Base-by-base conservation (phyloP, 306 rosid species). In the Quercus berberidifolia region DNA sequence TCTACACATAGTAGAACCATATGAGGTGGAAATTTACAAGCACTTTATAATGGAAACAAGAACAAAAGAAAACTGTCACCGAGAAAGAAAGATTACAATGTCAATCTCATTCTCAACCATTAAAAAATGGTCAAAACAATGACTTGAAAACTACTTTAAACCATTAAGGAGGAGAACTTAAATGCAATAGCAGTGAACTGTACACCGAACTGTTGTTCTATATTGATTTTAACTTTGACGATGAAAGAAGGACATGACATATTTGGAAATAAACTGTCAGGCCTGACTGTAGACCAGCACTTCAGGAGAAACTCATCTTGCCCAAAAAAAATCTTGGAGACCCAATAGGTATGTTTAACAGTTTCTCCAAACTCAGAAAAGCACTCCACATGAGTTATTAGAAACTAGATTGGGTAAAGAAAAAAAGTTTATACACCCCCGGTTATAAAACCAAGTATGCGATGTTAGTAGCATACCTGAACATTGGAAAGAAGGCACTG, bases 401-500 rank as follows among this genome's bases (percentile, higher is more conserved):
- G 3, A 10, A 25, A 63, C 7, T 14, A 3, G 41, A 76, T 51
- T 67, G 9, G 52, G 17, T 62, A 38, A 38, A 1, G 9, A 38
- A 10, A 25, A 13, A 75, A 19, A 5, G 9, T 55, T 57, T 20
- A 10, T 57, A 58, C 17, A 20, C 12, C 30, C 30, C 30, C 17
- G 1, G 31, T 58, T 31, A 23, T 58, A 58, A 58, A 18, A 43
- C 20, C 49, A 6, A 63, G 73, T 26, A 64, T 41, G 55, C 46
- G 78, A 78, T 64, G 73, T 59, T 55, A 20, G 72, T 67, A 31
- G 55, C 64, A 43, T 84, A 94, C 98, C 98, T 90, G 92, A 92
- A 92, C 55, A 88, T 88, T 25, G 96, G 97, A 85, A 83, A 88
- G 86, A 81, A 81, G 41, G 97, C 95, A 82, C 97, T 90, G 64